Conservation (phyloP, 2,329 filamentous ascomycete species). For the Penicillium expansum region DNA sequence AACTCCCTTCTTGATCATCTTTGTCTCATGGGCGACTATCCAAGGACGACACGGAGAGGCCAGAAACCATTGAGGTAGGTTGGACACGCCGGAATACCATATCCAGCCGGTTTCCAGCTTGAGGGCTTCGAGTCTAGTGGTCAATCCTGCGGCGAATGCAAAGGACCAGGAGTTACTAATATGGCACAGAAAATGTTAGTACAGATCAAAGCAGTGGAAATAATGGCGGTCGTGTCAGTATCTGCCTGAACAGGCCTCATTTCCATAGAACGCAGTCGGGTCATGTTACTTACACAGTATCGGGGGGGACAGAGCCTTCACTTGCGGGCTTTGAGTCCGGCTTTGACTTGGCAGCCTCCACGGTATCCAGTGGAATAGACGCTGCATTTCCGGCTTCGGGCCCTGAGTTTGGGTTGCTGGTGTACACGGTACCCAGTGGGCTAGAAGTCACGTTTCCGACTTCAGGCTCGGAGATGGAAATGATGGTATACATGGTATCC, state of each 20-base stretch:
- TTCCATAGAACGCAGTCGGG: background rate
- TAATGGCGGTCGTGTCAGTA: background rate
- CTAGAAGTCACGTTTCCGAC: background rate
- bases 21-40: background rate
- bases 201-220: background rate
- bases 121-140: background rate
- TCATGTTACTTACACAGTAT: background rate
- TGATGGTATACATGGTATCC: background rate
- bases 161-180: background rate
- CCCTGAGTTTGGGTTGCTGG: background rate
- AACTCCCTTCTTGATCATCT: background rate
- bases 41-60: background rate
- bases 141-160: background rate
- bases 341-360: background rate
- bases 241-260: background rate
- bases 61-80: background rate
- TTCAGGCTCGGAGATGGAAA: background rate
- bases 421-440: no score
- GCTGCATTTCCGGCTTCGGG: background rate
- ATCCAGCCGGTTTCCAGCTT: background rate
- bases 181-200: background rate
- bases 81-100: background rate
- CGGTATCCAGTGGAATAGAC: background rate
- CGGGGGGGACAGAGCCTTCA: background rate
- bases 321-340: background rate